These are phyloP conservation scores for Monilinia laxa DNA, from an alignment of 2,329 filamentous ascomycete genomes.

Conservation along the genomic window DNA sequence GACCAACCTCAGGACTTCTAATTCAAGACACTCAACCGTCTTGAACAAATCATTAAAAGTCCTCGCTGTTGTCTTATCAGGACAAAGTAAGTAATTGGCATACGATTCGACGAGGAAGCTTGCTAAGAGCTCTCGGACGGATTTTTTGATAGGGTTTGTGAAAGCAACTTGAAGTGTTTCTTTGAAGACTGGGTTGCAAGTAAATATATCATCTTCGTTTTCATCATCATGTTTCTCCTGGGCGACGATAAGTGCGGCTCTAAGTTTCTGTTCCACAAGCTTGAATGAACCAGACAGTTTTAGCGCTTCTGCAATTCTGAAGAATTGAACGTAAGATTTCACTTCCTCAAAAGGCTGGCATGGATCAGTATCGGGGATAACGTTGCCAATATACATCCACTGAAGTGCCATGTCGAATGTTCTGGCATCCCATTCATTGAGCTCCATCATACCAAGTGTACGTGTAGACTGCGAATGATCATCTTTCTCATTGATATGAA, in stretches of 20 bases:
- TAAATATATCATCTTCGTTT: too few relatives aligned
- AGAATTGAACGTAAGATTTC: background rate
- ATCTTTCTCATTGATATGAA: background rate
- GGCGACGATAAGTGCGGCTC: background rate
- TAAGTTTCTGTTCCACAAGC: background rate
- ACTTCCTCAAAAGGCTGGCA: background rate
- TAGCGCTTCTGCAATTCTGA: background rate
- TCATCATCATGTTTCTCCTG: background rate
- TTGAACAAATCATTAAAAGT: background rate
- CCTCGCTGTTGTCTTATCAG: background rate
- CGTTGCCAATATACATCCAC: constrained; percentile 18
- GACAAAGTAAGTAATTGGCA: background rate
- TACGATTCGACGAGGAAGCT: background rate
- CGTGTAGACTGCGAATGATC: background rate
- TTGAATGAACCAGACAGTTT: background rate
- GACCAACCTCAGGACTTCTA: background rate
- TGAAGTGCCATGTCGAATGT: constrained; percentile 18
- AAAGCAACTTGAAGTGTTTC: background rate
- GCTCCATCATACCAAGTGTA: background rate
- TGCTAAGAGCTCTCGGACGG: background rate
- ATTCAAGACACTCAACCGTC: background rate
- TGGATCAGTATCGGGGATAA: background rate
- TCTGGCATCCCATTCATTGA: background rate
- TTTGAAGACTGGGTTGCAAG: background rate
- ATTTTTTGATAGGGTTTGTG: background rate